These are phyloP conservation scores for Gloeophyllum trabeum DNA, from an alignment of 768 basidiomycete species.

Conservation along the genomic window DNA sequence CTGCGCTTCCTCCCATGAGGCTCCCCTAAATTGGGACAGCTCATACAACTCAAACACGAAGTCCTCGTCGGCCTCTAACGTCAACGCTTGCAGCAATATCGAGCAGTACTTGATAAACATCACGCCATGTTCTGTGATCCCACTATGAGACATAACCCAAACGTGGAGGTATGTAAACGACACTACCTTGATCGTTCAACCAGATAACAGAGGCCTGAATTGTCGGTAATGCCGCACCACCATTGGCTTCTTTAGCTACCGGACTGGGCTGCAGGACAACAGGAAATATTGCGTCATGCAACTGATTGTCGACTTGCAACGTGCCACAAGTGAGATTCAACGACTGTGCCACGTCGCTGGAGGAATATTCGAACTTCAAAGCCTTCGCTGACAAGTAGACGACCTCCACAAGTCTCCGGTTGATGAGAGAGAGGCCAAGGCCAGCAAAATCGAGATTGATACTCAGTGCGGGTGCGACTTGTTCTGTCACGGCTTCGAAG, in stretches of 20 bases:
- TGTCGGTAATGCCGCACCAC: slow-evolving; percentile 77
- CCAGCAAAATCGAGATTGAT: slow-evolving; percentile 76
- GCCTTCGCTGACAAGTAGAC: slow-evolving; percentile 74
- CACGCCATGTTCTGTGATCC: slow-evolving; percentile 79
- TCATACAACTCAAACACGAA: slow-evolving; percentile 88
- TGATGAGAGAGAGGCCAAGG: slow-evolving; percentile 86
- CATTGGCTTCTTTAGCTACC: slow-evolving; percentile 61
- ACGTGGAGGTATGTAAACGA: not conserved
- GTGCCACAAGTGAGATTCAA: slow-evolving; percentile 74
- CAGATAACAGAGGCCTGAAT: slow-evolving; percentile 82
- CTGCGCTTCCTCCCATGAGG: slow-evolving; percentile 72
- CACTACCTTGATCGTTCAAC: slow-evolving; percentile 84
- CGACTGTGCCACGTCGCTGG: slow-evolving; percentile 70
- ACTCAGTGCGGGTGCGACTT: slow-evolving; percentile 51
- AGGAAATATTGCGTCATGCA: slow-evolving; percentile 92
- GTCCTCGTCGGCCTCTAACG: slow-evolving; percentile 96
- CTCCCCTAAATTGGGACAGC: slow-evolving; percentile 83
- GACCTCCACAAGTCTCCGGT: slow-evolving; percentile 80
- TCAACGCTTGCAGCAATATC: slow-evolving; percentile 85
- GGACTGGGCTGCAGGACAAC: slow-evolving; percentile 93
- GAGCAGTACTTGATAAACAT: slow-evolving; percentile 98
- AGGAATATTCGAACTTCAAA: slow-evolving; percentile 76
- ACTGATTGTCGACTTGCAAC: slow-evolving; percentile 93
- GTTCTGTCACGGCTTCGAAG: slow-evolving; percentile 80
- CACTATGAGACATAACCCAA: slow-evolving; percentile 2